These are phyloP conservation scores for Evernia prunastri DNA, from an alignment of 495 filamentous ascomycete species.

Conservation along the genomic window DNA sequence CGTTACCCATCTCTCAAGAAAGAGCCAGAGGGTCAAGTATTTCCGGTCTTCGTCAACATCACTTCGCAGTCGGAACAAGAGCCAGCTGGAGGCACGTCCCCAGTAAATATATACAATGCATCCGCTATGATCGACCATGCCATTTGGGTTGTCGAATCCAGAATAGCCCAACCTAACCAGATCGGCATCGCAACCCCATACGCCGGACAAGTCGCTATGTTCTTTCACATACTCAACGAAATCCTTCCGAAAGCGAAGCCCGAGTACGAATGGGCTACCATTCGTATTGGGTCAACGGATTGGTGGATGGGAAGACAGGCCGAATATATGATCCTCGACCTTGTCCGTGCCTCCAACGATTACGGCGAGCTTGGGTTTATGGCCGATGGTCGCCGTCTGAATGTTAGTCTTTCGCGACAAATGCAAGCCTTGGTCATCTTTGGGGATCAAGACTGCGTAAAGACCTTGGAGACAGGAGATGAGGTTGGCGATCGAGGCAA, in stretches of 20 bases:
- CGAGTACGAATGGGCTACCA: not conserved
- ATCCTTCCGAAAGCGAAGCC: not conserved
- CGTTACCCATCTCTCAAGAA: not conserved
- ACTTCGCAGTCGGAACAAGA: not conserved
- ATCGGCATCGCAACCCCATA: not conserved
- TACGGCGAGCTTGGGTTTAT: not conserved
- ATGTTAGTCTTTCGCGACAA: not conserved
- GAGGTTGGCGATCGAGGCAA: too few species aligned
- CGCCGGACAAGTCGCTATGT: not conserved
- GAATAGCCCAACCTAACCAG: not conserved
- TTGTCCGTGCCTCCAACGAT: conserved; percentile 9
- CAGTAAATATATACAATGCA: not conserved
- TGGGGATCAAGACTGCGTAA: too few species aligned
- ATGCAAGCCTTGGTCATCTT: too few species aligned
- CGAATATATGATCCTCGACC: not conserved
- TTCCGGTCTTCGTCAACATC: not conserved
- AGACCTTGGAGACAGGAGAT: too few species aligned
- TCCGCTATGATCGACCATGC: not conserved
- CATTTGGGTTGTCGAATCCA: not conserved
- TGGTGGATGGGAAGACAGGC: conserved; percentile 3
- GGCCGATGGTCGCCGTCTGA: not conserved
- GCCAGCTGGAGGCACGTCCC: not conserved
- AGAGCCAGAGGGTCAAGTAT: not conserved
- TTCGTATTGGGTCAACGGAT: not conserved
- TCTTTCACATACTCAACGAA: too few species aligned